Evolutionary conservation across 768 basidiomycete species (phyloP).

Genomic region (Psilocybe tampanensis): DNA sequence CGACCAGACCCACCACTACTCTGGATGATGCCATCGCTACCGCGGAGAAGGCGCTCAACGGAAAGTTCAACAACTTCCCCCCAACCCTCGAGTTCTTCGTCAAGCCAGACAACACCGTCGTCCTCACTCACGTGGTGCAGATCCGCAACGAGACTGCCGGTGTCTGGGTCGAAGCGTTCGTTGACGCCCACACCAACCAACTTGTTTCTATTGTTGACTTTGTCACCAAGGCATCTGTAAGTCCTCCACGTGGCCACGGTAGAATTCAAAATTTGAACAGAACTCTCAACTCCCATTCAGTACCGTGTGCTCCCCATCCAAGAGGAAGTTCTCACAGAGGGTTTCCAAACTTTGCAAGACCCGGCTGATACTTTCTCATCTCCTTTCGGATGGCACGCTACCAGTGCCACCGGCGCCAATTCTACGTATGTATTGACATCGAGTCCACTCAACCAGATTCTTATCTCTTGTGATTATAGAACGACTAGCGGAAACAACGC

Average conservation of each 20-base stretch:
- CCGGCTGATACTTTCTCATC: slow-evolving; percentile 51
- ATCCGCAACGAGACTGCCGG: slow-evolving; percentile 35
- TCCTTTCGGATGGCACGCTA: slow-evolving; percentile 44
- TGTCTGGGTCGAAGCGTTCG: slow-evolving; percentile 61
- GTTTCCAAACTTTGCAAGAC: slow-evolving; percentile 41
- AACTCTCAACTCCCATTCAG: slow-evolving; percentile 23
- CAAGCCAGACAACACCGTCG: slow-evolving; percentile 39
- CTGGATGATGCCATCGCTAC: slow-evolving; percentile 32
- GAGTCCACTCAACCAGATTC: too few relatives aligned
- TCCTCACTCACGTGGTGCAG: slow-evolving; percentile 43
- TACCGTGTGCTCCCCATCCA: slow-evolving; percentile 29
- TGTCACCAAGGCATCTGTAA: slow-evolving; percentile 44
- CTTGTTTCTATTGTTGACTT: slow-evolving; percentile 57
- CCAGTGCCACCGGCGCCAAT: too few relatives aligned
- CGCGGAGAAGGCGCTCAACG: slow-evolving; percentile 42
- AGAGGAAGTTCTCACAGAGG: slow-evolving; percentile 6
- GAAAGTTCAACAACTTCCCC: slow-evolving; percentile 42
- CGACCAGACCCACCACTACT: slow-evolving; percentile 38
- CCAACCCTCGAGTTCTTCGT: slow-evolving; percentile 45
- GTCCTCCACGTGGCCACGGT: too few relatives aligned
- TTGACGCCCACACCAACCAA: slow-evolving; percentile 57
- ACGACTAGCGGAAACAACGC: slow-evolving; percentile 41
- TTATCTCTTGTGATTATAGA: too few relatives aligned
- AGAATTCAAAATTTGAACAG: too few relatives aligned
- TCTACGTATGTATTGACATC: too few relatives aligned